These are phyloP conservation scores for Monilinia vaccinii-corymbosi DNA, from an alignment of 2,329 filamentous ascomycete genomes.

Conservation along the genomic window DNA sequence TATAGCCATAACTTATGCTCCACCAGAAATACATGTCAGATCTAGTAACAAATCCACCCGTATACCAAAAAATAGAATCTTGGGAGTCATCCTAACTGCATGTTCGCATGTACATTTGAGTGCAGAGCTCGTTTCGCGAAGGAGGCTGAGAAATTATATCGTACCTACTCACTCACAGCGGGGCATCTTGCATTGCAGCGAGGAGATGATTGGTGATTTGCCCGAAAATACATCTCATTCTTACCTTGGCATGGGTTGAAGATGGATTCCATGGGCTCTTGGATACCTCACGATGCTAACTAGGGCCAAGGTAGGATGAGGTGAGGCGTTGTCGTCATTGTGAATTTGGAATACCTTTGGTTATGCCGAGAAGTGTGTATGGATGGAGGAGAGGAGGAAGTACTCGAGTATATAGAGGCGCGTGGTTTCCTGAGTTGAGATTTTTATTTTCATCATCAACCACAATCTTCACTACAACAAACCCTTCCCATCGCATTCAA, in stretches of 20 bases:
- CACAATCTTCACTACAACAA: background rate
- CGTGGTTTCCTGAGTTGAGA: background rate
- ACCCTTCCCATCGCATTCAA: no score
- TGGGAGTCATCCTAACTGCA: background rate
- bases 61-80: background rate
- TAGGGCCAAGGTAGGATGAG: constrained; percentile 3
- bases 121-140: background rate
- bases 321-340: constrained; percentile 10
- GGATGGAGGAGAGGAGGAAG: background rate
- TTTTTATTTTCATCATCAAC: background rate
- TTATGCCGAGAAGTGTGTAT: background rate
- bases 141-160: background rate
- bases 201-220: background rate
- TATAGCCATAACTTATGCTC: background rate
- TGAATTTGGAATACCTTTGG: background rate
- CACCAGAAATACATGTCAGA: constrained; percentile 3
- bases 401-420: constrained; percentile 7
- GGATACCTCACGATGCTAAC: background rate
- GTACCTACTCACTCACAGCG: background rate
- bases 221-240: background rate
- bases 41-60: background rate
- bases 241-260: background rate
- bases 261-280: background rate
- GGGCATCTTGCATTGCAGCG: background rate
- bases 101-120: background rate